Evolutionary conservation across 768 basidiomycete species (phyloP).

Genomic region (Exsudoporus frostii): DNA sequence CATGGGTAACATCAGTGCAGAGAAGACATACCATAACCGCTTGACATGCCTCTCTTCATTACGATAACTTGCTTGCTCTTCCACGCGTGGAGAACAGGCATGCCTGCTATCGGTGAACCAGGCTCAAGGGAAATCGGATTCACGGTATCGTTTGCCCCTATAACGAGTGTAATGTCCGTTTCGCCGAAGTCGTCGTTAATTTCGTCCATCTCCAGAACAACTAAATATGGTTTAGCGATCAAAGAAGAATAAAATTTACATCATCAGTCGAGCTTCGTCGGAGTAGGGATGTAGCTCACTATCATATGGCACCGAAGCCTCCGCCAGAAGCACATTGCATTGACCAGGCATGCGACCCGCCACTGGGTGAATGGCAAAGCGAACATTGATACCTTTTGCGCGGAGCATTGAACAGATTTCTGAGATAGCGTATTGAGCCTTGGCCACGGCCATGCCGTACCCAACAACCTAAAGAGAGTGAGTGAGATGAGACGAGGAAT

Average conservation of each 20-base stretch:
- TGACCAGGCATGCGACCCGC: constrained; percentile 93
- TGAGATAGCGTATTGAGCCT: constrained; percentile 76
- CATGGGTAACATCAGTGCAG: not conserved
- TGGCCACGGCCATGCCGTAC: constrained; percentile 91
- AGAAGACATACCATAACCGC: constrained; percentile 67
- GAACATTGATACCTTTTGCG: constrained; percentile 72
- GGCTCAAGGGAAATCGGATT: constrained; percentile 87
- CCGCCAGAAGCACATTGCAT: constrained; percentile 88
- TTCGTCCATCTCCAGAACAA: constrained; percentile 91
- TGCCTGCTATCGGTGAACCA: constrained; percentile 85
- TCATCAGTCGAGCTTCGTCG: not conserved
- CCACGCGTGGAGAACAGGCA: constrained; percentile 92
- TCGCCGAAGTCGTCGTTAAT: constrained; percentile 90
- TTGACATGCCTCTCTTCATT: constrained; percentile 89
- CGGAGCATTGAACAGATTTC: constrained; percentile 75
- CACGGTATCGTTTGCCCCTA: constrained; percentile 90
- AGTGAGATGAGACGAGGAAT: constrained; percentile 3
- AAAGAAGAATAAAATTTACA: not conserved
- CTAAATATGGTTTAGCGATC: constrained; percentile 34
- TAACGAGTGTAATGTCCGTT: constrained; percentile 87
- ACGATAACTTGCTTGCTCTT: constrained; percentile 91
- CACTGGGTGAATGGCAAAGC: constrained; percentile 87
- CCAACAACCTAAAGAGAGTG: constrained; percentile 57
- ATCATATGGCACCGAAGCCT: constrained; percentile 88
- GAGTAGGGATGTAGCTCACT: constrained; percentile 43